Evolutionary conservation across 2,329 filamentous ascomycete genomes (phyloP).

Genomic region (Myriosclerotinia scirpicola): DNA sequence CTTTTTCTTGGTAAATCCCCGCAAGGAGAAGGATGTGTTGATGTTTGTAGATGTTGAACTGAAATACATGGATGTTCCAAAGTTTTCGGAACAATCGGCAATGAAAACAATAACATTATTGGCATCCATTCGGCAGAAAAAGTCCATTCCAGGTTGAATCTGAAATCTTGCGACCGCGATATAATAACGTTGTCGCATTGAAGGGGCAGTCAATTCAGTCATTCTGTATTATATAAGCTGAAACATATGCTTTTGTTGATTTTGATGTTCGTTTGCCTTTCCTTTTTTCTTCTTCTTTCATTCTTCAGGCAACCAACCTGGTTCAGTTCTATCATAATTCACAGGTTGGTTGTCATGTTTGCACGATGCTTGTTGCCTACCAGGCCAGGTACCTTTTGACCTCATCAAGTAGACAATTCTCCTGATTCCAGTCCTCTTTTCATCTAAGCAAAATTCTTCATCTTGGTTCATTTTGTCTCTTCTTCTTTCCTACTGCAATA

Average conservation of each 20-base stretch:
- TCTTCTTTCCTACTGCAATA: neutral
- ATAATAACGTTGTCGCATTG: neutral
- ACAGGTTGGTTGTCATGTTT: neutral
- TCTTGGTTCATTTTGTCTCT: neutral
- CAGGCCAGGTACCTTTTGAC: neutral
- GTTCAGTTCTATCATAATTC: neutral
- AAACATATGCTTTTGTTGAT: no score
- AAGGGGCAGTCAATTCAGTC: no score
- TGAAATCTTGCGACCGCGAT: no score
- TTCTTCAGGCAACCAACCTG: neutral
- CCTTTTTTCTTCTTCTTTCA: neutral
- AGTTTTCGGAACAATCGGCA: neutral
- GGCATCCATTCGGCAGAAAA: neutral
- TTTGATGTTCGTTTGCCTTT: neutral
- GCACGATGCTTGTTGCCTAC: neutral
- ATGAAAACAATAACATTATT: neutral
- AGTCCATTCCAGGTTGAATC: no score
- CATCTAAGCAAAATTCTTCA: neutral
- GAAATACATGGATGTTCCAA: neutral
- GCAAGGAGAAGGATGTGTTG: neutral
- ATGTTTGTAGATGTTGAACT: neutral
- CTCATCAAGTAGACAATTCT: neutral
- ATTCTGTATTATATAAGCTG: no score
- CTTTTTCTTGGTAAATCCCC: slow-evolving; percentile 6
- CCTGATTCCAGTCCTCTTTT: neutral